A percentile compares a stretch with the other conserved stretches of the same genome.
These are phyloP conservation scores for Candida albicans DNA, from an alignment of 1,139 yeast species.

Conservation along the genomic window DNA sequence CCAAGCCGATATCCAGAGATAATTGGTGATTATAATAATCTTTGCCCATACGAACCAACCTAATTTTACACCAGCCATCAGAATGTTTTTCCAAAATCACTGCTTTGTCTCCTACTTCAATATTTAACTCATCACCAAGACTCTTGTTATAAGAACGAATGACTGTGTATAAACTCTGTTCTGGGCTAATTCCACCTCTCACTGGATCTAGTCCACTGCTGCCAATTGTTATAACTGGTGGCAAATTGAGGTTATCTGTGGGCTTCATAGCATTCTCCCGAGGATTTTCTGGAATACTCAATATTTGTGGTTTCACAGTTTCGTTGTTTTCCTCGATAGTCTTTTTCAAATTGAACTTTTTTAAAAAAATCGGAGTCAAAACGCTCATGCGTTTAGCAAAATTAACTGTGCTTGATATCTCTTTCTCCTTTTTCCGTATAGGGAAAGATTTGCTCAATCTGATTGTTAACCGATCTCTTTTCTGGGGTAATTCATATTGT, in stretches of 20 bases:
- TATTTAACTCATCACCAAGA: constrained; percentile 36
- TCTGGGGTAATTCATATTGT: background rate
- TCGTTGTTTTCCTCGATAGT: constrained; percentile 8
- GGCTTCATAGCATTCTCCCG: background rate
- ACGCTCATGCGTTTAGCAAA: constrained; percentile 12
- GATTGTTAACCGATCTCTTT: background rate
- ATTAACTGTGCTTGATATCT: constrained; percentile 1
- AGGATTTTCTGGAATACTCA: constrained; percentile 1
- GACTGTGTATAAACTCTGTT: constrained; percentile 20
- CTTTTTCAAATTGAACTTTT: constrained; percentile 31
- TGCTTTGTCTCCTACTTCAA: constrained; percentile 34
- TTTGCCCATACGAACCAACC: constrained; percentile 13
- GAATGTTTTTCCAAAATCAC: constrained; percentile 26
- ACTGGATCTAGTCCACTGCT: constrained; percentile 8
- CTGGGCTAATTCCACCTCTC: constrained; percentile 9
- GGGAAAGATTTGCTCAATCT: constrained; percentile 5
- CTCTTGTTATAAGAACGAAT: constrained; percentile 27
- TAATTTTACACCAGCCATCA: constrained; percentile 45
- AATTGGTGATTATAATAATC: constrained; percentile 8
- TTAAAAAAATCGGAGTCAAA: constrained; percentile 36
- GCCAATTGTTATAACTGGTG: constrained; percentile 5
- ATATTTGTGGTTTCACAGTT: constrained; percentile 8
- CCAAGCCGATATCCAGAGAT: constrained; percentile 28
- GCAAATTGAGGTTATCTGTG: constrained; percentile 7
- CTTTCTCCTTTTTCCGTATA: constrained; percentile 1